Base-by-base conservation (phyloP, 176 grass and related monocot genomes). In the Thinopyrum elongatum region DNA sequence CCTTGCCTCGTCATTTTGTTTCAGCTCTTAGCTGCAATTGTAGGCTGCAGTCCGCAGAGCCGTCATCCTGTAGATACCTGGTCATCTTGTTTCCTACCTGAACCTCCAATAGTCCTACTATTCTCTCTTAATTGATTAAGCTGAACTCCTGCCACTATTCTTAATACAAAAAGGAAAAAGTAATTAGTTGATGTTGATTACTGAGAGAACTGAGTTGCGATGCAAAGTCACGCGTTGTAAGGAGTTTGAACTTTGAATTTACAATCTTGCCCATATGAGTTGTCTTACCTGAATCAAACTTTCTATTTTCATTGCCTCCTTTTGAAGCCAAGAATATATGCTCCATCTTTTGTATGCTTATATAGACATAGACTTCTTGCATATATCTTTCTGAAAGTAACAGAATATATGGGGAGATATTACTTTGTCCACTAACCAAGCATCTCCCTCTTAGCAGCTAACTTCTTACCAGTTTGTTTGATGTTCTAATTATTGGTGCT, bases 271-370 rank as follows among this genome's bases (percentile, higher is more conserved):
- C 55, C 31, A 61, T 68, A 83, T 60, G n/a, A 73, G 80, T 42
- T 61, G 26, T 74, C 51, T 83, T 61, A 6, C 49, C 81, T 5
- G 51, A 83, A 74, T 39, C 67, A 61, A 74, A 74, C 16, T 39
- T 82, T 16, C 53, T 73, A 27, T 73, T 73, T 34, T 30, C 35
- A 62, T 61, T 83, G 31, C 34, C 81, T 22, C 3, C 53, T 83
- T 83, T 73, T 73, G 81, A 83, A 83, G 68, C 23, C 23, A 83
- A 83, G 68, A 83, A 83, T 83, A 83, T 83, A 83, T 83, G 35
- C 81, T 42, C 31, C 49, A 38, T 69, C 80, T 70, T 82, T 53
- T 36, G 65, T 71, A 22, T 36, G 31, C 68, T 73, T 35, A 35
- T 83, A 71, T 60, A 74, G 53, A 31, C 36, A 44, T 62, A 72